Evolutionary conservation across 441 rosid genomes (phyloP).

Genomic region (Corymbia calophylla): DNA sequence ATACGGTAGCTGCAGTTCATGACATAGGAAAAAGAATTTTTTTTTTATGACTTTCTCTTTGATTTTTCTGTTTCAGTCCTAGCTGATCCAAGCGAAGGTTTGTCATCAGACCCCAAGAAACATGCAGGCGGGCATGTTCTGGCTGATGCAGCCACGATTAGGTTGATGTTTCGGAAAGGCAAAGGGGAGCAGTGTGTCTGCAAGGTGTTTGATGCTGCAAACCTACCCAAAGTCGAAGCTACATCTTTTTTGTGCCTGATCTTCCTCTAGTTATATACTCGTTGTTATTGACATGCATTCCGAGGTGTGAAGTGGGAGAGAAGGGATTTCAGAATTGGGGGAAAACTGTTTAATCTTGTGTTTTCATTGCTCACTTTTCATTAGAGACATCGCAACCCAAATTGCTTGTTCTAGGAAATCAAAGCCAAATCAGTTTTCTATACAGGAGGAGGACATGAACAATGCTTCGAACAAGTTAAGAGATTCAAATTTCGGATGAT

Average conservation of each 20-base stretch:
- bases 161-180: background rate
- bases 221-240: conserved; percentile 84
- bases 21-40: too few species aligned
- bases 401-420: background rate
- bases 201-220: conserved; percentile 79
- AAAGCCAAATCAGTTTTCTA: background rate
- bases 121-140: background rate
- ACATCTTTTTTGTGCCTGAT: background rate
- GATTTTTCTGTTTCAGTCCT: too few species aligned
- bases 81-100: too few species aligned
- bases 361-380: background rate
- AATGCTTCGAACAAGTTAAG: background rate
- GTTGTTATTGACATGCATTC: background rate
- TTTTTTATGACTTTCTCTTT: background rate
- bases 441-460: accelerated
- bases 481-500: too few species aligned
- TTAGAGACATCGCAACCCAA: background rate
- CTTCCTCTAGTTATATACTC: background rate
- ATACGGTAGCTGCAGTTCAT: too few species aligned
- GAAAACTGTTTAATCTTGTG: background rate
- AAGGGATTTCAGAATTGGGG: background rate
- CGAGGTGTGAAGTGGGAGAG: background rate
- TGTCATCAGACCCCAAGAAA: background rate
- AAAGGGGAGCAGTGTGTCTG: background rate
- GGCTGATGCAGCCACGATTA: background rate